Evolutionary conservation across 2,329 filamentous ascomycete genomes (phyloP).

Genomic region (Microcyclospora pomicola): DNA sequence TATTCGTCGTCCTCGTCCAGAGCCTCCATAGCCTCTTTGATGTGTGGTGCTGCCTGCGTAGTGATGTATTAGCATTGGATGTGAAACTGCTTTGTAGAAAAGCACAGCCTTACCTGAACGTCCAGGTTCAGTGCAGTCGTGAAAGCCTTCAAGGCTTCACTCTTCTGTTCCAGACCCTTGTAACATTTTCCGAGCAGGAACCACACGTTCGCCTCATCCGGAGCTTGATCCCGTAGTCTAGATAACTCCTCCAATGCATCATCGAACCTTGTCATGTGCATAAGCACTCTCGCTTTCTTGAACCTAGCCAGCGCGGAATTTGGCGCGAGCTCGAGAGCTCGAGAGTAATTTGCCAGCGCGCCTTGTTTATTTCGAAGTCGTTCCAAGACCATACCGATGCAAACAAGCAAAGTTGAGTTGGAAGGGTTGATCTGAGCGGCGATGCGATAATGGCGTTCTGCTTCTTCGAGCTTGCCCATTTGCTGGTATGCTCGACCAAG

Average conservation of each 20-base stretch:
- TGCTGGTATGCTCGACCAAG: conserved; percentile 52
- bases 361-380: conserved; percentile 69
- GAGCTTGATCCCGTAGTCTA: conserved; percentile 78
- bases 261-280: conserved; percentile 57
- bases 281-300: conserved; percentile 78
- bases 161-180: conserved; percentile 45
- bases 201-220: conserved; percentile 91
- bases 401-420: conserved; percentile 83
- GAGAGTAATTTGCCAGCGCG: conserved; percentile 68
- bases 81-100: conserved; percentile 55
- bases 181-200: conserved; percentile 75
- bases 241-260: conserved; percentile 70
- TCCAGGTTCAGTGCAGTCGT: conserved; percentile 91
- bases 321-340: conserved; percentile 70
- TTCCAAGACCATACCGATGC: conserved; percentile 76
- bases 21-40: conserved; percentile 92
- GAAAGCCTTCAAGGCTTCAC: conserved; percentile 78
- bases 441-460: conserved; percentile 79
- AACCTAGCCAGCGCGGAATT: conserved; percentile 72
- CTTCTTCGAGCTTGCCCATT: conserved; percentile 49
- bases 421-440: conserved; percentile 84
- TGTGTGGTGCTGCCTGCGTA: conserved; percentile 68
- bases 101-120: conserved; percentile 58
- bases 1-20: conserved; percentile 32
- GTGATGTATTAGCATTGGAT: conserved; percentile 6